A percentile compares a stretch with the other conserved stretches of the same genome.
These are phyloP conservation scores for Spinellus fusiger DNA, from an alignment of 192 early-diverging fungal species.

Conservation along the genomic window DNA sequence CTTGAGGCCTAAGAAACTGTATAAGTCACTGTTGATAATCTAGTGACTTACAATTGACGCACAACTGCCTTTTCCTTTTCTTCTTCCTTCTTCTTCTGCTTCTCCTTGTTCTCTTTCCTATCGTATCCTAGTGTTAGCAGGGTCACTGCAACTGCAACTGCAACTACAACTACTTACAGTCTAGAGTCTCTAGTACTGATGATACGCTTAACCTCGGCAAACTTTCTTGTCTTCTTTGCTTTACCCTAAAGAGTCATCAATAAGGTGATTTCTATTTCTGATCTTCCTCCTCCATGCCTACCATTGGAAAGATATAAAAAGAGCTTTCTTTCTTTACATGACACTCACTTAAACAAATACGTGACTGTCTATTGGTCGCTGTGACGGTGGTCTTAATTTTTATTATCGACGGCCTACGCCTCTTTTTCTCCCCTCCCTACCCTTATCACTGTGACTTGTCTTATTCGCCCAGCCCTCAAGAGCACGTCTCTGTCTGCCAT, in stretches of 20 bases:
- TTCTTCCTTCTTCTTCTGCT: slow-evolving; percentile 58
- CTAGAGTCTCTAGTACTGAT: slow-evolving; percentile 87
- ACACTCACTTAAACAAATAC: no score
- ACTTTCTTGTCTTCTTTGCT: slow-evolving; percentile 89
- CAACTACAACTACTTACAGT: slow-evolving; percentile 50
- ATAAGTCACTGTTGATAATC: background rate
- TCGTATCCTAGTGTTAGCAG: no score
- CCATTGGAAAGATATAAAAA: no score
- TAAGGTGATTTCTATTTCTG: background rate
- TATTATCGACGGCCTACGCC: background rate
- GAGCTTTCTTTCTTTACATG: no score
- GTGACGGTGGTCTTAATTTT: no score
- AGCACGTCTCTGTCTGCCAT: slow-evolving; percentile 21
- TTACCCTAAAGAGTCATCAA: slow-evolving; percentile 57
- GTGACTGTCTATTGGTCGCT: no score
- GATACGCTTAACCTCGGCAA: slow-evolving; percentile 90
- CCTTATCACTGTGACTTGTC: background rate
- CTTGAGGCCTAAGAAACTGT: slow-evolving; percentile 59
- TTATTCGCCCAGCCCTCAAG: slow-evolving; percentile 1
- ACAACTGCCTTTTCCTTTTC: slow-evolving; percentile 66
- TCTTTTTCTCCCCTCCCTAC: background rate
- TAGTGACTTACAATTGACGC: slow-evolving; percentile 60
- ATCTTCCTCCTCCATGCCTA: background rate
- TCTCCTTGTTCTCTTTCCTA: slow-evolving; percentile 56
- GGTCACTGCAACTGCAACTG: slow-evolving; percentile 5